phyloP scores from a whole-genome alignment of 2,329 filamentous ascomycete species.

The Monosporascus cannonballus region DNA sequence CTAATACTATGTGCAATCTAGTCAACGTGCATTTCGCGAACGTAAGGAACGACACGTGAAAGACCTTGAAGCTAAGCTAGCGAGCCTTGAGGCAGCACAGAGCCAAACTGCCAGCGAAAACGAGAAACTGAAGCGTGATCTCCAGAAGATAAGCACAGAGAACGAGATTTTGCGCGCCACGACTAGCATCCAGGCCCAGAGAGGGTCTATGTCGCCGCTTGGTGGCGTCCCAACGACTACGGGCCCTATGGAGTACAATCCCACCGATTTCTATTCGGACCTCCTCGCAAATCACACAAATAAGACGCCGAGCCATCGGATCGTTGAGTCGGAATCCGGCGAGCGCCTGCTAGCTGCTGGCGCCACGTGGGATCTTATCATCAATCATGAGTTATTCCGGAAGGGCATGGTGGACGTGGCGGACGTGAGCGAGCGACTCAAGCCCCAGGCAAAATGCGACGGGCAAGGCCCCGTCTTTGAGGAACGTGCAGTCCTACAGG shows the following conservation, averaged over 20 bases:
- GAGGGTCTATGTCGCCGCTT: slow-evolving; percentile 36
- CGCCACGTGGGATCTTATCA: slow-evolving; percentile 86
- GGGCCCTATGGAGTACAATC: slow-evolving; percentile 65
- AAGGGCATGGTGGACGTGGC: slow-evolving; percentile 74
- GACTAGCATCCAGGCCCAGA: slow-evolving; percentile 36
- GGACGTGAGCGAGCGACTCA: slow-evolving; percentile 73
- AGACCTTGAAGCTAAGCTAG: slow-evolving; percentile 83
- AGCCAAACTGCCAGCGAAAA: slow-evolving; percentile 73
- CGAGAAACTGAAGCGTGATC: slow-evolving; percentile 74
- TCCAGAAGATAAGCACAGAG: slow-evolving; percentile 80
- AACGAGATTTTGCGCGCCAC: slow-evolving; percentile 90
- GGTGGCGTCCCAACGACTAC: slow-evolving; percentile 45
- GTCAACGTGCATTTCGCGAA: slow-evolving; percentile 92
- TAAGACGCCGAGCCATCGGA: slow-evolving; percentile 61
- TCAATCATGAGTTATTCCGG: slow-evolving; percentile 70
- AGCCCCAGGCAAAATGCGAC: slow-evolving; percentile 71
- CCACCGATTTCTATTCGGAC: slow-evolving; percentile 64
- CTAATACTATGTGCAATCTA: slow-evolving; percentile 29
- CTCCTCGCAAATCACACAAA: slow-evolving; percentile 56
- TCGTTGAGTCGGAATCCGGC: slow-evolving; percentile 59
- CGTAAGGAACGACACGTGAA: slow-evolving; percentile 92
- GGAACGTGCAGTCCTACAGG: slow-evolving; percentile 64
- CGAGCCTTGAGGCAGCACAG: slow-evolving; percentile 67
- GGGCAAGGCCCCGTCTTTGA: slow-evolving; percentile 85
- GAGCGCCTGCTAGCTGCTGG: slow-evolving; percentile 67